Evolutionary conservation across 805 yeast species (phyloP).

Genomic region (Barnettozyma vustinii): DNA sequence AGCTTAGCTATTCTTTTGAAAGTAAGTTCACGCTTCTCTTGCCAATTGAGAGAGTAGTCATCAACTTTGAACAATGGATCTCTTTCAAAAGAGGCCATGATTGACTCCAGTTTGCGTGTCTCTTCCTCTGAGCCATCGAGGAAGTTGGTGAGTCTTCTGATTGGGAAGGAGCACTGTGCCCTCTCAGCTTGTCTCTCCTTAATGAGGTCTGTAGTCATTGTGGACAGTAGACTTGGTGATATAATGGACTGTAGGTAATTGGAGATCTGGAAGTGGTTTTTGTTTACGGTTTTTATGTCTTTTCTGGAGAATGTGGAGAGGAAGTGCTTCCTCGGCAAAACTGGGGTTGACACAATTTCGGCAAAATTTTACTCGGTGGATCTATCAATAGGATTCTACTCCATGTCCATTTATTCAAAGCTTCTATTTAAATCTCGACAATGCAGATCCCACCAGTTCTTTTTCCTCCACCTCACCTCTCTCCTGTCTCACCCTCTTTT

Average conservation of each 20-base stretch:
- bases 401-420: neutral
- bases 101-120: conserved; percentile 38
- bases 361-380: neutral
- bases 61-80: conserved; percentile 56
- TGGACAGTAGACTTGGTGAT: neutral
- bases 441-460: conserved; percentile 35
- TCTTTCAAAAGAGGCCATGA: conserved; percentile 55
- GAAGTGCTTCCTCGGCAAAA: neutral
- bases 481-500: conserved; percentile 39
- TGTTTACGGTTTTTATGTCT: neutral
- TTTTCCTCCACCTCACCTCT: conserved; percentile 47
- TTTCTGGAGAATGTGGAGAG: neutral
- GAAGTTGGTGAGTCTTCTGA: conserved; percentile 44
- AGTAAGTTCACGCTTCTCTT: conserved; percentile 51
- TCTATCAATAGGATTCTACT: neutral
- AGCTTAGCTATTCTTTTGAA: conserved; percentile 43
- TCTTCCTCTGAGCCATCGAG: conserved; percentile 43
- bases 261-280: neutral
- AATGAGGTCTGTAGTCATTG: conserved; percentile 8
- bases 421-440: conserved; percentile 31
- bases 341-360: neutral
- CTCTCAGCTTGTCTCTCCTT: conserved; percentile 35
- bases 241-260: too few relatives aligned
- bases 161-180: conserved; percentile 33
- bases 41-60: conserved; percentile 48